These are phyloP conservation scores for Globisporangium emineosum DNA, from an alignment of 352 stramenopile species.

Conservation along the genomic window DNA sequence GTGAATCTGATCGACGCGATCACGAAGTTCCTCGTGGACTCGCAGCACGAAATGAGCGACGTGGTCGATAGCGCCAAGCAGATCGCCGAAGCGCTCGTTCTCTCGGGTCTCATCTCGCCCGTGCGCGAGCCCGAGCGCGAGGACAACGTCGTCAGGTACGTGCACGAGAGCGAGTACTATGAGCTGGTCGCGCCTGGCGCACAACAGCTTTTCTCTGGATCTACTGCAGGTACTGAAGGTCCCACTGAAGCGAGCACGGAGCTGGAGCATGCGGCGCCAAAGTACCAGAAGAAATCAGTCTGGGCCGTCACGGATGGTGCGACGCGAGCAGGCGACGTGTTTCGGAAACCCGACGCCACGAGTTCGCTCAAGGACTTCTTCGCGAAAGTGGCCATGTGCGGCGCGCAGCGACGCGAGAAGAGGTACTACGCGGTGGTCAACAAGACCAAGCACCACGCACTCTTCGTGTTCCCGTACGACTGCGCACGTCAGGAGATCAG, in stretches of 20 bases:
- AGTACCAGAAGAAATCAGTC: conserved; percentile 23
- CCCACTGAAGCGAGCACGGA: neutral
- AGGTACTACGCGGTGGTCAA: conserved; percentile 22
- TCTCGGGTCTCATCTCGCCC: conserved; percentile 32
- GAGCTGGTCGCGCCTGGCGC: conserved; percentile 49
- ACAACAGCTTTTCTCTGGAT: neutral
- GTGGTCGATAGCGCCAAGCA: conserved; percentile 20
- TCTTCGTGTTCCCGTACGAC: conserved; percentile 19
- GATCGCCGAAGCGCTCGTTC: conserved; percentile 28
- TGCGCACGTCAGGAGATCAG: conserved; percentile 14
- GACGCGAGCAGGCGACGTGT: conserved; percentile 25
- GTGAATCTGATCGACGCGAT: conserved; percentile 33
- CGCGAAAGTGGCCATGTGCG: conserved; percentile 1
- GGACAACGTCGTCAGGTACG: conserved; percentile 18
- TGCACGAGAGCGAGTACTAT: conserved; percentile 34
- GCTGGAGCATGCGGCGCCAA: neutral
- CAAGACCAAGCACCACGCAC: conserved; percentile 17
- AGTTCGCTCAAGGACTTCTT: neutral
- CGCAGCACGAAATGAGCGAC: conserved; percentile 25
- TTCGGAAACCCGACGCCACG: conserved; percentile 15
- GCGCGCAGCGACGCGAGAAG: neutral
- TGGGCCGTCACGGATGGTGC: conserved; percentile 36
- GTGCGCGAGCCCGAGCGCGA: conserved; percentile 21
- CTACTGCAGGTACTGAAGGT: neutral
- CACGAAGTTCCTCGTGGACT: conserved; percentile 19